These are phyloP conservation scores for Clavispora vitiphila DNA, from an alignment of 805 yeast genomes.

Conservation along the genomic window DNA sequence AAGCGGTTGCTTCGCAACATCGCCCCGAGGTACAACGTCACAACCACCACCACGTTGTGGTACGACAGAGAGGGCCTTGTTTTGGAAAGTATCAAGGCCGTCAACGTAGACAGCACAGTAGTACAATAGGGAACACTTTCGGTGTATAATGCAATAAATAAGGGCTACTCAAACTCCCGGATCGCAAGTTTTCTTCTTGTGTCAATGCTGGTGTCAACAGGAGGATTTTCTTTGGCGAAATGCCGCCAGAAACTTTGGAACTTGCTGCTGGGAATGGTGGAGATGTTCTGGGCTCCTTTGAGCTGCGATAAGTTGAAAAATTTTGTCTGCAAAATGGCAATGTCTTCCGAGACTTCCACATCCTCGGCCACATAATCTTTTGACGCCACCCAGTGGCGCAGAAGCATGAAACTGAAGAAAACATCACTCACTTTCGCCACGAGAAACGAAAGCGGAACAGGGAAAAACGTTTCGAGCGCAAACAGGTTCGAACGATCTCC, in stretches of 20 bases:
- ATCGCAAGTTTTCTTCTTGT: slow-evolving; percentile 38
- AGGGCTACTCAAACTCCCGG: slow-evolving; percentile 30
- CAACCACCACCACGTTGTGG: slow-evolving; percentile 23
- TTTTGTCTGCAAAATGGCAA: slow-evolving; percentile 28
- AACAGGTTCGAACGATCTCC: slow-evolving; percentile 30
- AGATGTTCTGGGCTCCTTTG: slow-evolving; percentile 35
- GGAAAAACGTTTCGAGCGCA: slow-evolving; percentile 38
- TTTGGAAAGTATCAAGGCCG: slow-evolving; percentile 19
- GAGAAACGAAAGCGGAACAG: slow-evolving; percentile 30
- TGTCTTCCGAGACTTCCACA: slow-evolving; percentile 23
- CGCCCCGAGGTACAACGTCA: slow-evolving; percentile 16
- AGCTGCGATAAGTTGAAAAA: slow-evolving; percentile 37
- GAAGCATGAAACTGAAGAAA: slow-evolving; percentile 19
- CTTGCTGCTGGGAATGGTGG: slow-evolving; percentile 24
- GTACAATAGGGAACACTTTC: neutral
- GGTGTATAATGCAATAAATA: neutral
- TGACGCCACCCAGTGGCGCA: slow-evolving; percentile 19
- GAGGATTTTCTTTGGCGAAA: slow-evolving; percentile 12
- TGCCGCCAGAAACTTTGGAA: slow-evolving; percentile 21
- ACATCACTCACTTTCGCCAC: slow-evolving; percentile 16
- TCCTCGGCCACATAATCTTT: slow-evolving; percentile 19
- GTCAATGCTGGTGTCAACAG: slow-evolving; percentile 30
- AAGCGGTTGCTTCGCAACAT: slow-evolving; percentile 23
- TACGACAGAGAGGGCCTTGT: slow-evolving; percentile 28
- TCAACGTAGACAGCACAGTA: neutral